Base-by-base conservation (phyloP, 2,329 filamentous ascomycete genomes). In the Bimuria novae-zelandiae region DNA sequence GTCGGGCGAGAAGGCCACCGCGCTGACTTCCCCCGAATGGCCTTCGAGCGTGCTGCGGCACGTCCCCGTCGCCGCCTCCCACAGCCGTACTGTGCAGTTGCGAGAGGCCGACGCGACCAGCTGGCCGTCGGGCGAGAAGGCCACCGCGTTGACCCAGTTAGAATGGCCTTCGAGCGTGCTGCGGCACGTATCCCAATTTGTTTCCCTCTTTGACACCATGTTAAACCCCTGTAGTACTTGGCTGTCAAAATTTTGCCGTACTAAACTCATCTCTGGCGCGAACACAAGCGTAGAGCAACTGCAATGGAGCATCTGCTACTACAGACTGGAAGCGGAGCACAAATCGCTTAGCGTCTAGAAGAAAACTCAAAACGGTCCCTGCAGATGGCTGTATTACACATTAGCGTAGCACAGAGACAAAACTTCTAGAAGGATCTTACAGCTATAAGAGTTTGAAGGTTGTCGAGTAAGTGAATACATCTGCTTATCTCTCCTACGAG, bases 61-160 rank as follows among this genome's bases (percentile, higher is more conserved):
- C n/a, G n/a, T n/a, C n/a, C n/a, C n/a, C n/a, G n/a, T n/a, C n/a
- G n/a, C n/a, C n/a, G n/a, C n/a, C n/a, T n/a, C n/a, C n/a, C n/a
- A n/a, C n/a, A n/a, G n/a, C n/a, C n/a, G n/a, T n/a, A n/a, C n/a
- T n/a, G n/a, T n/a, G 30, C 33, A 48, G 48, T 63, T 55, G 10
- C 14, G 0, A 2, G 59, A 62, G 39, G 39, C 57, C n/a, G 55
- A 62, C 23, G 51, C 57, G 14, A 62, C 52, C 46, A 32, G 27
- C 16, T 29, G 14, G 3, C 25, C 23, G 39, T 62, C 57, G 42
- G 55, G 51, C 32, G 57, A 60, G 56, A 62, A 64, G 22, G 48
- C 56, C 30, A 61, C 37, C 16, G 39, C 49, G 1, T 90, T 92
- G 67, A 97, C 96, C 1, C 94, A 75, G 2, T 35, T 27, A 17